Evolutionary conservation across 2,329 filamentous ascomycete genomes (phyloP), one percentile per base, ranked within the genome.

Genomic region (Pyrenophora tritici-repentis): DNA sequence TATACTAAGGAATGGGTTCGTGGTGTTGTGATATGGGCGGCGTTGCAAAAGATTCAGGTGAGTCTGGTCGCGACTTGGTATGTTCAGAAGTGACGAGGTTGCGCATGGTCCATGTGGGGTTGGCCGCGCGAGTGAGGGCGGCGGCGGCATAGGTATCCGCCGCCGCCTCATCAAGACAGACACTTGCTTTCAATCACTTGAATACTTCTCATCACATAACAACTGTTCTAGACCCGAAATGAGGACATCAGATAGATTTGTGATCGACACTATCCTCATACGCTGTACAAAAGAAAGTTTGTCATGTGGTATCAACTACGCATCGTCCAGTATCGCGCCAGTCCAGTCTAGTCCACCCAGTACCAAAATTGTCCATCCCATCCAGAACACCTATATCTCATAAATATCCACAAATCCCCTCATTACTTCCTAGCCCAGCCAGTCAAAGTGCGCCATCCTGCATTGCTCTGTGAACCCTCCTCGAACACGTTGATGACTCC

Each of bases 391-490:
- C 41, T n/a, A n/a, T 45, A 22, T 42, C 42, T 36, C 37, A 32
- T 47, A 35, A 42, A 26, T 9, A 17, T 29, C 34, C 18, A 20
- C 16, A 10, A 33, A 36, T 17, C 8, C 12, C 26, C 31, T 24
- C 37, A 62, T 61, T 59, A 68, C 66, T 76, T 76, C 60, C 66
- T 70, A 20, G 73, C 73, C 67, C 68, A 75, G 12, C 85, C 85
- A 55, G 78, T 82, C 63, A 87, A 67, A 52, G 79, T 83, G 62
- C 81, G 82, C 82, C 83, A 86, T 6, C 79, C 83, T 37, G 81
- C 79, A 4, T 79, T 80, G 29, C 77, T 76, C 62, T 79, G 79
- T n/a, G 82, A 78, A 8, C 82, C 82, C 62, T 86, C 84, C 58
- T 85, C 82, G 50, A 87, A 76, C 17, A 84, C 78, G 55, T 78